Evolutionary conservation across 108 stramenopile species (phyloP), one percentile per base, ranked within the genome.

Genomic region (Nitzschia sp.): DNA sequence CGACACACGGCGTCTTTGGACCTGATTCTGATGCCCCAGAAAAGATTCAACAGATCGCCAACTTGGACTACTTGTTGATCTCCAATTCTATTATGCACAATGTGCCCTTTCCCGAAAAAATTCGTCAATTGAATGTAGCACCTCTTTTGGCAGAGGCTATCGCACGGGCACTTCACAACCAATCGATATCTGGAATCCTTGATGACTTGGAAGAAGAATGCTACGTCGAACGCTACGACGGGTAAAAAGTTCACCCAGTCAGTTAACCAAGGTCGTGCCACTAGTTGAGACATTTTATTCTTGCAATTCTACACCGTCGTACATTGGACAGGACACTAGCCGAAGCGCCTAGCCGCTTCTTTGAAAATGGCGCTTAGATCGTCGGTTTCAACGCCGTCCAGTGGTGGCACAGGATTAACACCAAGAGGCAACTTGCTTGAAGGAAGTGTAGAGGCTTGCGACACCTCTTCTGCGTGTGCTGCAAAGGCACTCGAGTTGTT

Each of bases 101-200:
- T 9, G 41, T 43, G 15, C 52, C 59, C 40, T 61, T 90, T 17
- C 87, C 90, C 17, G 17, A 70, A 15, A 95, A 95, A 52, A 84
- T 95, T 53, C 85, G 87, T 24, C 81, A 80, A 52, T 78, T 95
- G 25, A 90, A 88, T 52, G 88, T 95, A 26, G 93, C 93, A 0
- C 93, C 93, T n/a, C 61, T 95, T 0, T 65, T 95, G 21, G 87
- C 93, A 3, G 93, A 95, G 73, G 89, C 93, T 20, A 89, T 95
- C 53, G 90, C 90, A 3, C 70, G 93, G 43, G 76, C 93, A 0
- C 71, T 92, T 25, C 85, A 90, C 55, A 71, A 87, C 65, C 82
- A 90, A 66, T 84, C 84, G 10, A 88, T 94, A 46, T 79, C 80
- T 21, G 80, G 79, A 9, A 91, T 94, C 59, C 66, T 94, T 7